A percentile compares a stretch with the other conserved stretches of the same genome.
phyloP scores from a whole-genome alignment of 139 green algal genomes.

The Micromonas commoda region DNA sequence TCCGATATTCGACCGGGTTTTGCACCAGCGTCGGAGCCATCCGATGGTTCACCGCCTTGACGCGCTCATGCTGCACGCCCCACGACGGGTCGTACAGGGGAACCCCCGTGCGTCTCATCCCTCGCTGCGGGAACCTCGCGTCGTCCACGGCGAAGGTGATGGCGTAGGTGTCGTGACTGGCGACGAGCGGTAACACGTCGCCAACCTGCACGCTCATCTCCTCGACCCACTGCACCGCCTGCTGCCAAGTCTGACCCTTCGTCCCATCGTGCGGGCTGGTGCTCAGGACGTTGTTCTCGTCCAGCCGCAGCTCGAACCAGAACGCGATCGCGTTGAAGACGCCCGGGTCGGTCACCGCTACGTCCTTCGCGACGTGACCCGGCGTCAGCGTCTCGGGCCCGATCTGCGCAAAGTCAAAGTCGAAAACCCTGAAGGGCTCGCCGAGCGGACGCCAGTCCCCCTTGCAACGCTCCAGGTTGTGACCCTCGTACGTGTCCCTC shows the following conservation, averaged over 20 bases:
- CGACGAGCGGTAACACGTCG: conserved; percentile 24
- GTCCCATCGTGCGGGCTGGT: conserved; percentile 26
- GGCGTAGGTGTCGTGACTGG: conserved; percentile 33
- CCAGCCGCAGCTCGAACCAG: conserved; percentile 66
- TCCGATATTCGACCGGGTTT: conserved; percentile 55
- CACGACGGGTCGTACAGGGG: conserved; percentile 30
- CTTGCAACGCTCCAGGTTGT: conserved; percentile 48
- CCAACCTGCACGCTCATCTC: conserved; percentile 45
- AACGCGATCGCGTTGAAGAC: conserved; percentile 68
- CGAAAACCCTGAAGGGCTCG: conserved; percentile 42
- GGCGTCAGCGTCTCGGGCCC: conserved; percentile 43
- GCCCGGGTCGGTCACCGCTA: conserved; percentile 26
- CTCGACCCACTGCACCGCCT: conserved; percentile 64
- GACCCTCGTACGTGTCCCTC: conserved; percentile 59
- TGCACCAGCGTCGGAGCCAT: conserved; percentile 49
- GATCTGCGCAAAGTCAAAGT: conserved; percentile 61
- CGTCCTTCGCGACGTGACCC: conserved; percentile 19
- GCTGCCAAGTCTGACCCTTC: conserved; percentile 42
- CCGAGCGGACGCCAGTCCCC: conserved; percentile 49
- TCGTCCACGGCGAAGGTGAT: conserved; percentile 36
- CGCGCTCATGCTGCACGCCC: conserved; percentile 8
- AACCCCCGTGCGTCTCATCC: conserved; percentile 19
- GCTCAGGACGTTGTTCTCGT: conserved; percentile 30
- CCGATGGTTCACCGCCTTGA: conserved; percentile 26
- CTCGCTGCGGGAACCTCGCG: conserved; percentile 23